Evolutionary conservation across 2,329 filamentous ascomycete genomes (phyloP).

Genomic region (Setomelanomma holmii): DNA sequence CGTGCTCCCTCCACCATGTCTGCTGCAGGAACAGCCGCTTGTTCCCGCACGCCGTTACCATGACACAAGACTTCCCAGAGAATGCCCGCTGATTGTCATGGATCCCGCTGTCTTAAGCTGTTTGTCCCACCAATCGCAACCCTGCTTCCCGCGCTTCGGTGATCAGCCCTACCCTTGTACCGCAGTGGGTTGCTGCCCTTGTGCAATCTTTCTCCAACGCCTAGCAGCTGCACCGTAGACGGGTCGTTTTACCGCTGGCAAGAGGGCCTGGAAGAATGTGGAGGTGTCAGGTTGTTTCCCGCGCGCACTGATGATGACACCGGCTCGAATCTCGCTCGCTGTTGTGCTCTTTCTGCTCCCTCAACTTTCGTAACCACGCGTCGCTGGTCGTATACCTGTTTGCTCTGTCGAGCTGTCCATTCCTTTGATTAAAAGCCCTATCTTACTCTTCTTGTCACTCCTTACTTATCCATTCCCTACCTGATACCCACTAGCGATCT

Average conservation of each 20-base stretch:
- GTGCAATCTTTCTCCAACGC: constrained; percentile 47
- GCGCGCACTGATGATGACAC: constrained; percentile 26
- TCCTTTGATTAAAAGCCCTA: constrained; percentile 41
- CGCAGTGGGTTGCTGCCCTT: constrained; percentile 30
- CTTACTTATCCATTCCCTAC: constrained; percentile 28
- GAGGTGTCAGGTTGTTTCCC: constrained; percentile 34
- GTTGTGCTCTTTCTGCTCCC: constrained; percentile 24
- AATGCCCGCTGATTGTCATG: constrained; percentile 31
- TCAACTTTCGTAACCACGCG: constrained; percentile 21
- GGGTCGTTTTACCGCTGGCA: constrained; percentile 37
- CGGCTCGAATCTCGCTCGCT: constrained; percentile 27
- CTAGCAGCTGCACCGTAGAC: constrained; percentile 24
- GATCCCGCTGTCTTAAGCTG: constrained; percentile 32
- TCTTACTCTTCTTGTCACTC: constrained; percentile 28
- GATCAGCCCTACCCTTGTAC: constrained; percentile 21
- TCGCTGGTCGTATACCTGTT: constrained; percentile 30
- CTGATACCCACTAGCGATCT: constrained; percentile 44
- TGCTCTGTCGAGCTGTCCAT: constrained; percentile 51
- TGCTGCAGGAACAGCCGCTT: constrained; percentile 36
- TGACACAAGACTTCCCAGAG: constrained; percentile 22
- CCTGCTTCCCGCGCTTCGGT: constrained; percentile 9
- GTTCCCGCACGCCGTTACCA: constrained; percentile 18
- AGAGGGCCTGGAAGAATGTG: constrained; percentile 30
- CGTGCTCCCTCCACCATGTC: constrained; percentile 27
- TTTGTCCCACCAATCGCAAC: constrained; percentile 32